phyloP scores from a whole-genome alignment of 2,329 filamentous ascomycete genomes.

The Ilyonectria sp. region DNA sequence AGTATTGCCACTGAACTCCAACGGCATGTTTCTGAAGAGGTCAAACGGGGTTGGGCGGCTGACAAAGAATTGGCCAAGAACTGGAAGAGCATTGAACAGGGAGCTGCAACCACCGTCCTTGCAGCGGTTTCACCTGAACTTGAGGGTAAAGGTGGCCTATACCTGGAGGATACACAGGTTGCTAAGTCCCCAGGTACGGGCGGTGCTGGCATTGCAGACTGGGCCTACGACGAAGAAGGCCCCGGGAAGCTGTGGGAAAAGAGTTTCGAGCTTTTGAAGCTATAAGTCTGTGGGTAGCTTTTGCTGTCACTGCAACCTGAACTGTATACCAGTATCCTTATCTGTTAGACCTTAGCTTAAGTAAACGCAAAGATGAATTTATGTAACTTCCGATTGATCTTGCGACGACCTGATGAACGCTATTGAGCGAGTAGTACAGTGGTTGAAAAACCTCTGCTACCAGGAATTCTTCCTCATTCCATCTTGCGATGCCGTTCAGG shows the following conservation, averaged over 20 bases:
- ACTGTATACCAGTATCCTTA: no score
- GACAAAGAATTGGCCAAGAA: neutral
- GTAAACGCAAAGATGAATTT: no score
- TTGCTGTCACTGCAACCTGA: no score
- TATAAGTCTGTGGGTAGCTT: neutral
- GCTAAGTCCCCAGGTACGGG: neutral
- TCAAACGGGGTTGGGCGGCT: neutral
- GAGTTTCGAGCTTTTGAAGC: slow-evolving; percentile 3
- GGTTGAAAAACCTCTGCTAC: no score
- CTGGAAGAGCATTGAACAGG: slow-evolving; percentile 14
- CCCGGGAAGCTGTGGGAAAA: slow-evolving; percentile 5
- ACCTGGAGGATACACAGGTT: slow-evolving; percentile 23
- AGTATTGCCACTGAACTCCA: slow-evolving; percentile 51
- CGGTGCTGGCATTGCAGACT: neutral
- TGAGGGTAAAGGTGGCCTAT: slow-evolving; percentile 20
- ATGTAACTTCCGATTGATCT: no score
- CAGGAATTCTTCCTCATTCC: no score
- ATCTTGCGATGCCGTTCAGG: no score
- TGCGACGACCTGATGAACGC: no score
- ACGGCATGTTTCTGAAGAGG: slow-evolving; percentile 2
- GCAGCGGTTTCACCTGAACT: slow-evolving; percentile 16
- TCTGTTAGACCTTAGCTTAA: no score
- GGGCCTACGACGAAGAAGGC: slow-evolving; percentile 11
- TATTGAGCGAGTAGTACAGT: no score
- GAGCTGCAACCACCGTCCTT: slow-evolving; percentile 17